Percentiles rank a stretch among this genome's conserved stretches.
These are phyloP conservation scores for Flueggea neowawraea DNA, from an alignment of 441 rosid species.

Conservation along the genomic window DNA sequence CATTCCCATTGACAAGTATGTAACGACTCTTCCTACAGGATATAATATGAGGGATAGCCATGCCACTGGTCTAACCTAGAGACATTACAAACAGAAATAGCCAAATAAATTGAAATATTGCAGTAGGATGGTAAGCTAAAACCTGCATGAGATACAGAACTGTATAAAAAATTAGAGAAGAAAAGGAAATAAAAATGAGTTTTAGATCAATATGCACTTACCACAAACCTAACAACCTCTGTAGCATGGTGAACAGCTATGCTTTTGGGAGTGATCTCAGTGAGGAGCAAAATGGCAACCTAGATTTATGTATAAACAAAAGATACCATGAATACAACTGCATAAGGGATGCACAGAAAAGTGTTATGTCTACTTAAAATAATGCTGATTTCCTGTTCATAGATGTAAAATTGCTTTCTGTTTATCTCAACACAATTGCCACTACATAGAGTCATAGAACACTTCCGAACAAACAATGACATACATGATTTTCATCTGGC, in stretches of 20 bases:
- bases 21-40: conserved; percentile 96
- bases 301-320: conserved; percentile 23
- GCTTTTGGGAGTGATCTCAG: conserved; percentile 99
- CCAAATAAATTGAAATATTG: conserved; percentile 14
- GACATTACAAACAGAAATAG: conserved; percentile 35
- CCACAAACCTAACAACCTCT: conserved; percentile 97
- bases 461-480: too few species aligned
- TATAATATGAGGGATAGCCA: conserved; percentile 97
- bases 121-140: not conserved
- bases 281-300: conserved; percentile 93
- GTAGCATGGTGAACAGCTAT: conserved; percentile 96
- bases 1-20: conserved; percentile 97
- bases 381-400: too few species aligned
- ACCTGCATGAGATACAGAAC: not conserved
- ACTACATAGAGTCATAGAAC: too few species aligned
- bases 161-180: not conserved
- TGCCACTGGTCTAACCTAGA: conserved; percentile 99
- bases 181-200: conserved; percentile 6
- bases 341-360: too few species aligned
- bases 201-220: conserved; percentile 28
- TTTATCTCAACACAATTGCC: too few species aligned
- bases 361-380: too few species aligned
- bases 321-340: too few species aligned
- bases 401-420: too few species aligned
- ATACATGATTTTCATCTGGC: too few species aligned